Percentiles rank a stretch among this genome's conserved stretches.
phyloP scores from a whole-genome alignment of 768 basidiomycete species.

The Leccinum olivaceopallidum region DNA sequence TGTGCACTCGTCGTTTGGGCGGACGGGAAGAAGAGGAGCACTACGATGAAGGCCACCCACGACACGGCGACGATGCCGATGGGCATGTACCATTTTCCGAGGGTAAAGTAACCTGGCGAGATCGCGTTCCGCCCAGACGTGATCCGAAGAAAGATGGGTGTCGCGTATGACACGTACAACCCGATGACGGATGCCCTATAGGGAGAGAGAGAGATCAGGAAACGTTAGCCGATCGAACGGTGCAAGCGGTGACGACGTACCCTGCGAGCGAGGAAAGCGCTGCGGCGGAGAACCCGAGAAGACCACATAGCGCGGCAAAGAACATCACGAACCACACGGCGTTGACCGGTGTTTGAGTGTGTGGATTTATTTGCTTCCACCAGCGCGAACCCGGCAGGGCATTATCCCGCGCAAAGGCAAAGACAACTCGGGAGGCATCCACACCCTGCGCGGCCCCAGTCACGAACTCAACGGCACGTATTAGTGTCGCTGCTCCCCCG shows the following conservation, averaged over 20 bases:
- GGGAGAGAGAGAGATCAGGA: background rate
- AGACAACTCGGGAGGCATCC: constrained; percentile 73
- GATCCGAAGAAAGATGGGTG: constrained; percentile 70
- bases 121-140: constrained; percentile 64
- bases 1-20: constrained; percentile 39
- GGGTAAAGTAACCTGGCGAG: constrained; percentile 57
- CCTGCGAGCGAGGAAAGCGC: constrained; percentile 68
- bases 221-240: background rate
- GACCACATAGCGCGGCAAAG: constrained; percentile 54
- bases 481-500: background rate
- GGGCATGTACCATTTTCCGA: constrained; percentile 62
- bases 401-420: constrained; percentile 73
- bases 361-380: constrained; percentile 62
- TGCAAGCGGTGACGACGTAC: constrained; percentile 34
- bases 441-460: constrained; percentile 75
- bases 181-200: constrained; percentile 69
- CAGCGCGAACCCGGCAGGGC: constrained; percentile 70
- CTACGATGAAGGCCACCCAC: constrained; percentile 64
- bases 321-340: constrained; percentile 76
- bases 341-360: constrained; percentile 69
- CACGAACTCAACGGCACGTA: constrained; percentile 46
- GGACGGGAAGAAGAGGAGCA: constrained; percentile 60
- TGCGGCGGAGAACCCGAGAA: constrained; percentile 64
- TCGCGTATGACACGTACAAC: constrained; percentile 62
- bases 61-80: constrained; percentile 60